phyloP scores from a whole-genome alignment of 169 alveolate species.

The Eimeria tenella region DNA sequence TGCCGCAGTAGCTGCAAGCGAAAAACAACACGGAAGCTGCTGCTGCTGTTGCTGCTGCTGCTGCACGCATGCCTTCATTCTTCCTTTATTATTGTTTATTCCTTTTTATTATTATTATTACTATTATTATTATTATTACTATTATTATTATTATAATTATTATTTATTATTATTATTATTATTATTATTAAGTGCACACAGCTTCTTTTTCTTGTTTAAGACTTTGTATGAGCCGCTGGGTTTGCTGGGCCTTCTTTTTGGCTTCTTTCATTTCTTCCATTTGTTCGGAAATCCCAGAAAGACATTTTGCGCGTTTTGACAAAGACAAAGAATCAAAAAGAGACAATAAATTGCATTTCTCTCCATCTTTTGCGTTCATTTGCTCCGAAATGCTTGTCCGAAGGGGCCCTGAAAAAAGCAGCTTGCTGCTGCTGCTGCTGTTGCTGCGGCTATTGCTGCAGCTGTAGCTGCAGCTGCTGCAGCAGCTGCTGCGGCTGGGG shows the following conservation, averaged over 20 bases:
- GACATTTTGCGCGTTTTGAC: too few species aligned
- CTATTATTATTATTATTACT: neutral
- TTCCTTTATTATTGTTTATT: neutral
- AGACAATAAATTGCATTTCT: too few species aligned
- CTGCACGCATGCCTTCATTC: neutral
- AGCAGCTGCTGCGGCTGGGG: neutral
- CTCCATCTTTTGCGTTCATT: too few species aligned
- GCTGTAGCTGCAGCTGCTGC: neutral
- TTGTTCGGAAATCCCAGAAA: too few species aligned
- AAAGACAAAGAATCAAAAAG: too few species aligned
- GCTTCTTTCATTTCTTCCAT: too few species aligned
- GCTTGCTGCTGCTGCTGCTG: too few species aligned
- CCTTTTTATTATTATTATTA: neutral
- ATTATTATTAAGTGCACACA: too few species aligned
- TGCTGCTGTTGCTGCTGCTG: neutral
- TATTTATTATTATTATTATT: too few species aligned
- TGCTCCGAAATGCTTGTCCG: too few species aligned
- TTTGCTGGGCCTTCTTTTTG: neutral
- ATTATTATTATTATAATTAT: neutral
- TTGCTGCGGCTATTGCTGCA: too few species aligned
- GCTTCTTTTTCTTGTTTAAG: neutral
- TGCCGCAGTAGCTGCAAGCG: constrained; percentile 3
- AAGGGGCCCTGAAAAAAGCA: too few species aligned
- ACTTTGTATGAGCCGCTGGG: neutral
- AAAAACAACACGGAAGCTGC: neutral